Conservation (phyloP, 2,329 filamentous ascomycete species). For the Coniosporium tulheliwenetii region DNA sequence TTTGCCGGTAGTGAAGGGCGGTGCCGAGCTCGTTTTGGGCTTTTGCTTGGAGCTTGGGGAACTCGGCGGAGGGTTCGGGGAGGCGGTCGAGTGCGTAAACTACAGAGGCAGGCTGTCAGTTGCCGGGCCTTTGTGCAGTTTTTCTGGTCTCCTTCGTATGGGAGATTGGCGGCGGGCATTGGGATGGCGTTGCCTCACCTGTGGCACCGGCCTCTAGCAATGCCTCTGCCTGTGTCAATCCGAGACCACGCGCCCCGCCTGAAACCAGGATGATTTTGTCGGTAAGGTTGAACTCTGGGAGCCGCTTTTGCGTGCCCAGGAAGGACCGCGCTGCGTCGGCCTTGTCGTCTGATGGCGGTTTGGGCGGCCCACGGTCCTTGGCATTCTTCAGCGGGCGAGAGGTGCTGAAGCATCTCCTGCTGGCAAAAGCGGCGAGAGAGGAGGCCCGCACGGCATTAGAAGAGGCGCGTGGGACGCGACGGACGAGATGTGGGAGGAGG, state of each 20-base stretch:
- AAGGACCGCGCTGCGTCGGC: constrained; percentile 1
- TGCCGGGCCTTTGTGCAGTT: too few species aligned
- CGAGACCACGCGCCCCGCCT: constrained; percentile 56
- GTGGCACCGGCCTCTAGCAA: constrained; percentile 61
- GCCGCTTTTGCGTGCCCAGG: constrained; percentile 18
- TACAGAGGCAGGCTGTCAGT: constrained; percentile 9
- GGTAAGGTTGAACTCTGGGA: constrained; percentile 63
- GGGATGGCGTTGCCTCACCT: constrained; percentile 19
- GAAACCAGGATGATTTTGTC: constrained; percentile 57
- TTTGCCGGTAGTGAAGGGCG: constrained; percentile 55
- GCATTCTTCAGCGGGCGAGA: too few species aligned
- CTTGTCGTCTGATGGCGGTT: not conserved
- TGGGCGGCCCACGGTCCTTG: not conserved
- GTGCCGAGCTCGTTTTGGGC: constrained; percentile 50
- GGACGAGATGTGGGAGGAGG: too few species aligned
- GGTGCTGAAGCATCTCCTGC: too few species aligned
- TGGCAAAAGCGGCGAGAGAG: too few species aligned
- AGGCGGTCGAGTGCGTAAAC: constrained; percentile 54
- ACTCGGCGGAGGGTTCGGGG: constrained; percentile 42
- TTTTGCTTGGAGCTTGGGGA: constrained; percentile 47
- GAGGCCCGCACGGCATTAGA: too few species aligned
- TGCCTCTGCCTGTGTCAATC: constrained; percentile 58
- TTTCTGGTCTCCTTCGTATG: constrained; percentile 2
- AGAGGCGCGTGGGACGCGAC: too few species aligned
- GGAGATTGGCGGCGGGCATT: not conserved